These are phyloP conservation scores for Pestalotiopsis sp. DNA, from an alignment of 2,329 filamentous ascomycete species.

Conservation along the genomic window DNA sequence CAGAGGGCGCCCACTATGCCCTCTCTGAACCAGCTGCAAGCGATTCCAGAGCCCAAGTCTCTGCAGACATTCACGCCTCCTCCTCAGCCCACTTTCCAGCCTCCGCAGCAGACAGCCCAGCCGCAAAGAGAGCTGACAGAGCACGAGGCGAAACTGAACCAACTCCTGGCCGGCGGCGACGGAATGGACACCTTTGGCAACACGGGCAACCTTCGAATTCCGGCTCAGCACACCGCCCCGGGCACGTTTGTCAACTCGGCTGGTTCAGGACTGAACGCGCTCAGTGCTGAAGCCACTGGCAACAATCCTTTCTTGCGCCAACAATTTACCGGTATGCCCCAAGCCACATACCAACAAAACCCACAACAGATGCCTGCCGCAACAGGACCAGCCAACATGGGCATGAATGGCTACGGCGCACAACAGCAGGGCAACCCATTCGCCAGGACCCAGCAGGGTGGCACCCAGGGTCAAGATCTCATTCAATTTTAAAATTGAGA, in stretches of 20 bases:
- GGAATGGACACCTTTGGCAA: conserved; percentile 98
- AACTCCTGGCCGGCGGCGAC: conserved; percentile 82
- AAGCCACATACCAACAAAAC: conserved; percentile 51
- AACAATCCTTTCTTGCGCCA: conserved; percentile 89
- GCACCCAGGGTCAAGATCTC: conserved; percentile 57
- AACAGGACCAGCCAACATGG: conserved; percentile 59
- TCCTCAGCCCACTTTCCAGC: conserved; percentile 47
- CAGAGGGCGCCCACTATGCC: conserved; percentile 64
- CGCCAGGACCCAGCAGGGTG: conserved; percentile 51
- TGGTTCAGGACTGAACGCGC: conserved; percentile 73
- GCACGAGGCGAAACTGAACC: conserved; percentile 79
- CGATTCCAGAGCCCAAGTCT: conserved; percentile 80
- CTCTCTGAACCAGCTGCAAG: conserved; percentile 64
- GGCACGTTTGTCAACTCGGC: conserved; percentile 97
- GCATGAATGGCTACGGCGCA: conserved; percentile 52
- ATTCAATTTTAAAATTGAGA: conserved; percentile 60
- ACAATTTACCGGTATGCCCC: conserved; percentile 80
- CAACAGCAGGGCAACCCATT: conserved; percentile 57
- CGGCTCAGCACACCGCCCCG: conserved; percentile 93
- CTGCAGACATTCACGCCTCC: conserved; percentile 54
- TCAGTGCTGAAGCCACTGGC: conserved; percentile 73
- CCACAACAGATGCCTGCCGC: conserved; percentile 54
- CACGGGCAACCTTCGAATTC: conserved; percentile 92
- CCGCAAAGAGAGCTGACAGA: conserved; percentile 61
- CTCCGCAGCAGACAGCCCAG: conserved; percentile 48